Base-by-base conservation (phyloP, 495 filamentous ascomycete genomes). In the Elaphomyces granulatus region DNA sequence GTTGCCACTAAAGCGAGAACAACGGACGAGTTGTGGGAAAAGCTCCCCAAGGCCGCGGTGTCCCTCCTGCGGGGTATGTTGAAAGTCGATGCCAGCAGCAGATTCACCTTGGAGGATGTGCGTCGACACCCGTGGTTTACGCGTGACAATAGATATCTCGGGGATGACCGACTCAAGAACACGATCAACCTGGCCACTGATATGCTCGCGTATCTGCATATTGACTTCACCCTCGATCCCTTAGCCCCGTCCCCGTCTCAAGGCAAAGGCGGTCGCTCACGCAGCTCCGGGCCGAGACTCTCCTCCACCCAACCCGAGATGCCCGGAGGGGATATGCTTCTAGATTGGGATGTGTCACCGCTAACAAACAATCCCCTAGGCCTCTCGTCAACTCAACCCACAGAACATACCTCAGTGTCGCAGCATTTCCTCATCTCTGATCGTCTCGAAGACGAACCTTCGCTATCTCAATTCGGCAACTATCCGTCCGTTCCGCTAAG, bases 61-160 rank as follows among this genome's bases (percentile, higher is more conserved):
- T 93, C 86, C n/a, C 66, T 99, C 15, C 69, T 99, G 19, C 73
- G 87, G 35, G 90, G 87, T 38, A 96, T 99, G 82, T 78, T 99
- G 71, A 85, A 74, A 39, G 68, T 94, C 38, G 78, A 92, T 31
- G 67, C 83, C 2, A 59, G 49, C 14, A 70, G 67, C 31, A 78
- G 90, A n/a, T 95, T 93, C 59, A 80, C 78, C 2, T 76, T 96
- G 43, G 74, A 82, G 36, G 84, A 90, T 44, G 81, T 99, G 40
- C 79, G 86, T 32, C 74, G 81, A 38, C 92, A 99, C 59, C 90
- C 87, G 21, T 99, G 90, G 90, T 95, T 85, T 51, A 94, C 85
- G 1, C 75, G 85, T 36, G 70, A 64, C 23, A 96, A 96, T 53
- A 74, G 70, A 28, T 78, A 81, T 50, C 70, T 96, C 4, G 44